phyloP scores from a whole-genome alignment of 2,329 filamentous ascomycete genomes.

The Phialophora verrucosa region DNA sequence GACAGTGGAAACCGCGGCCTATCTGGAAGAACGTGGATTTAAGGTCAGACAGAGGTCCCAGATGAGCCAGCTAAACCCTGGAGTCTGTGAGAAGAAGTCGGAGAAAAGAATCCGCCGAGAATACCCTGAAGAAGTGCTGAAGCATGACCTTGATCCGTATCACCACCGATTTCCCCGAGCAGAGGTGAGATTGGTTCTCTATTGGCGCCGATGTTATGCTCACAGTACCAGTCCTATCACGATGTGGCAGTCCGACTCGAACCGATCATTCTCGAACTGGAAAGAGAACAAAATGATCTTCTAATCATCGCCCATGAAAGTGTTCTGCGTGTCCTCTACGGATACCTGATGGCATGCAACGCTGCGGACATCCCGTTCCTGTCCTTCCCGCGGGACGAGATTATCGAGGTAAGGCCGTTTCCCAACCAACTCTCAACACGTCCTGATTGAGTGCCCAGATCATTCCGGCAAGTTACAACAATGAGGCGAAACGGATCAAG shows the following conservation, averaged over 20 bases:
- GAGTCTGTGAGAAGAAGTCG: slow-evolving; percentile 91
- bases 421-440: neutral
- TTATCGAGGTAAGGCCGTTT: slow-evolving; percentile 73
- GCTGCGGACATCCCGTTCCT: slow-evolving; percentile 91
- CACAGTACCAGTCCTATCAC: slow-evolving; percentile 78
- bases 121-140: slow-evolving; percentile 88
- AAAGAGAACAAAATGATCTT: slow-evolving; percentile 96
- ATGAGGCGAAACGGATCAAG: slow-evolving; percentile 87
- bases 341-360: slow-evolving; percentile 98
- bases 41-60: slow-evolving; percentile 90
- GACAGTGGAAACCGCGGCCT: slow-evolving; percentile 87
- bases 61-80: slow-evolving; percentile 96
- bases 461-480: slow-evolving; percentile 96
- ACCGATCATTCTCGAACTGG: slow-evolving; percentile 95
- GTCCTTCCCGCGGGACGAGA: slow-evolving; percentile 93
- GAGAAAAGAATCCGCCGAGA: slow-evolving; percentile 78
- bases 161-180: slow-evolving; percentile 95
- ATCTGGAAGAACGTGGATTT: slow-evolving; percentile 78
- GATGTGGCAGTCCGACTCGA: slow-evolving; percentile 97
- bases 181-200: slow-evolving; percentile 64
- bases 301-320: slow-evolving; percentile 98
- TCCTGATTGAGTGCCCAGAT: slow-evolving; percentile 59
- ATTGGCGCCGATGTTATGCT: slow-evolving; percentile 13
- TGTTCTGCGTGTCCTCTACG: slow-evolving; percentile 94
- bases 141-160: slow-evolving; percentile 93